Evolutionary conservation across 345 rosid genomes (phyloP).

Genomic region (Gossypium anomalum): DNA sequence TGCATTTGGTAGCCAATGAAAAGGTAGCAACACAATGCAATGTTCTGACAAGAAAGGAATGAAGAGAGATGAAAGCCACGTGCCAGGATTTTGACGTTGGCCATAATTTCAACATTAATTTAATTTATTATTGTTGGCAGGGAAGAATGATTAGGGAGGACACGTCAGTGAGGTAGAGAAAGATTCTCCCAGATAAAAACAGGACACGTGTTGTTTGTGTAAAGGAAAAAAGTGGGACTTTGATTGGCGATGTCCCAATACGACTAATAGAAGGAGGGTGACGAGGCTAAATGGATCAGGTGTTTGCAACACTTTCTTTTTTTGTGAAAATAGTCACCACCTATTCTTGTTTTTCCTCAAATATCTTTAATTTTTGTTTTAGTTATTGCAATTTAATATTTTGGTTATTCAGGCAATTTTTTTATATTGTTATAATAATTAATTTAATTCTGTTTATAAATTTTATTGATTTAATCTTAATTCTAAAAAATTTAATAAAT

Average conservation of each 20-base stretch:
- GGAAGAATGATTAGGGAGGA: not conserved
- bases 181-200: conserved; percentile 4
- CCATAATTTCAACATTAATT: too few species aligned
- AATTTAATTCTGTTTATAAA: too few species aligned
- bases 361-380: too few species aligned
- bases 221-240: not conserved
- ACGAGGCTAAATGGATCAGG: not conserved
- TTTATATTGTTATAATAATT: too few species aligned
- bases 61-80: not conserved
- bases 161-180: not conserved
- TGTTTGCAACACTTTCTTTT: too few species aligned
- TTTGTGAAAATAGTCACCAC: too few species aligned
- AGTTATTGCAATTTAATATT: too few species aligned
- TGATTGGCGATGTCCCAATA: not conserved
- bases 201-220: not conserved
- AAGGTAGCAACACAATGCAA: not conserved
- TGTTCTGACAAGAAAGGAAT: not conserved
- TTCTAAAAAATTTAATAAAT: too few species aligned
- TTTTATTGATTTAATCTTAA: too few species aligned
- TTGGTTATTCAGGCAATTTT: too few species aligned
- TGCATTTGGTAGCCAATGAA: not conserved
- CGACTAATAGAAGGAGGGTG: not conserved
- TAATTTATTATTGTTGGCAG: too few species aligned
- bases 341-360: too few species aligned
- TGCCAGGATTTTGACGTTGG: not conserved